Conservation (phyloP, 176 grass and related monocot genomes). For the Carex cristatella region DNA sequence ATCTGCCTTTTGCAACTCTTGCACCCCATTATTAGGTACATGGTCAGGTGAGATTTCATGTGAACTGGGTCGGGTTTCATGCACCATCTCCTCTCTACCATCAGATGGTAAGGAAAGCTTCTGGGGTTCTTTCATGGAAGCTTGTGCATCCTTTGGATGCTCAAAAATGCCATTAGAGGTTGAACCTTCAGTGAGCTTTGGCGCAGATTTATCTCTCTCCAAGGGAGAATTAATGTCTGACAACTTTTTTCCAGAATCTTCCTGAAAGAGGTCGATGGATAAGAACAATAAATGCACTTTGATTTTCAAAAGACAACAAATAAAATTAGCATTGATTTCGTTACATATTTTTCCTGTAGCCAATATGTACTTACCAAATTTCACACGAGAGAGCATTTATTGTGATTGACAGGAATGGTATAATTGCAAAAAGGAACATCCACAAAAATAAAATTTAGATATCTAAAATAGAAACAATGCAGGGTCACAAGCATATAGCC, state of each 20-base stretch:
- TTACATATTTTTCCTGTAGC: neutral
- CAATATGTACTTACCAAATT: neutral
- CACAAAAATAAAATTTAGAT: neutral
- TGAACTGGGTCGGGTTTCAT: conserved; percentile 22
- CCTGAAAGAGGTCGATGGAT: conserved; percentile 31
- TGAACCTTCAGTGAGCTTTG: conserved; percentile 33
- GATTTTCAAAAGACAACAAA: neutral
- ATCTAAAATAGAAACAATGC: conserved; percentile 19
- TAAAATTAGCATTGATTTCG: neutral
- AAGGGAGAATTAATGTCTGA: conserved; percentile 33
- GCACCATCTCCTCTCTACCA: conserved; percentile 30
- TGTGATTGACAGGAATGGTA: neutral
- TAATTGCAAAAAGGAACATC: neutral
- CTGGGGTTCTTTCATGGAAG: conserved; percentile 70
- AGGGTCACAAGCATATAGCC: conserved; percentile 2
- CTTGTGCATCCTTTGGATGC: conserved; percentile 35
- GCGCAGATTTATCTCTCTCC: conserved; percentile 35
- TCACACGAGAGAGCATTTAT: neutral
- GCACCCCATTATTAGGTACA: conserved; percentile 23
- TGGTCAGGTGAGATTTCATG: conserved; percentile 36
- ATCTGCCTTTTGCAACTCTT: conserved; percentile 37
- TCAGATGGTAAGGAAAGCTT: conserved; percentile 44
- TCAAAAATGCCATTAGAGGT: conserved; percentile 38
- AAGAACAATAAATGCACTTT: neutral
- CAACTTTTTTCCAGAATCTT: conserved; percentile 44